A percentile compares a stretch with the other conserved stretches of the same genome.
Conservation (phyloP, 495 filamentous ascomycete species). For the Gamarada debralockiae region DNA sequence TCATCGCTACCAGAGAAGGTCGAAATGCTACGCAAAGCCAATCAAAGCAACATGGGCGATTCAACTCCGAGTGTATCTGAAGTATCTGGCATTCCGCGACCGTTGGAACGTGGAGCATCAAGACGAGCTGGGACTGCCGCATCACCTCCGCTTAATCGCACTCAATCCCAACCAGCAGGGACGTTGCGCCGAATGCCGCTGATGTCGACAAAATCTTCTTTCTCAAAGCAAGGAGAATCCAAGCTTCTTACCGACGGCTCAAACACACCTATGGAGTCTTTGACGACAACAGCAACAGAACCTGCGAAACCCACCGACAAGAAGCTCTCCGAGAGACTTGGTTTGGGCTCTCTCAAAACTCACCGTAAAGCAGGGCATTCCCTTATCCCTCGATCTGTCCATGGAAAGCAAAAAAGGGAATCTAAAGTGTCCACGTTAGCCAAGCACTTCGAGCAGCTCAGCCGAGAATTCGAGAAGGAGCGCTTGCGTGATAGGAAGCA, state of each 20-base stretch:
- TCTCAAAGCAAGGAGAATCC: conserved; percentile 8
- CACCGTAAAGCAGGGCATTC: conserved; percentile 62
- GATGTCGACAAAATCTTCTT: neutral
- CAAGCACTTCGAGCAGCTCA: conserved; percentile 94
- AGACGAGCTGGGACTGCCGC: conserved; percentile 39
- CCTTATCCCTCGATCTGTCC: conserved; percentile 84
- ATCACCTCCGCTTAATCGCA: conserved; percentile 64
- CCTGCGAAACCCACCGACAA: conserved; percentile 54
- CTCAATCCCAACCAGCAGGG: conserved; percentile 63
- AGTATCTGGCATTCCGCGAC: conserved; percentile 49
- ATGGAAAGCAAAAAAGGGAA: conserved; percentile 52
- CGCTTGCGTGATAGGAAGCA: conserved; percentile 79
- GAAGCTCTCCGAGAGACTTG: conserved; percentile 65
- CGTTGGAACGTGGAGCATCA: conserved; percentile 38
- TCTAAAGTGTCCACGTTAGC: conserved; percentile 82
- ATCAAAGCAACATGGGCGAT: neutral
- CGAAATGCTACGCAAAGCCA: conserved; percentile 38
- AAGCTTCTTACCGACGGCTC: conserved; percentile 1
- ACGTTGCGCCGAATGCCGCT: conserved; percentile 20
- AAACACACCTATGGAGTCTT: neutral
- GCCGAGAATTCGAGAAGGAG: conserved; percentile 95
- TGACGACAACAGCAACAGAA: conserved; percentile 16
- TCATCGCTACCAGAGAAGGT: conserved; percentile 43
- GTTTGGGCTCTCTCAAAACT: conserved; percentile 55
- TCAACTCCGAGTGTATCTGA: conserved; percentile 6